These are phyloP conservation scores for Aspergillus versicolor DNA, from an alignment of 2,329 filamentous ascomycete species.

Conservation along the genomic window DNA sequence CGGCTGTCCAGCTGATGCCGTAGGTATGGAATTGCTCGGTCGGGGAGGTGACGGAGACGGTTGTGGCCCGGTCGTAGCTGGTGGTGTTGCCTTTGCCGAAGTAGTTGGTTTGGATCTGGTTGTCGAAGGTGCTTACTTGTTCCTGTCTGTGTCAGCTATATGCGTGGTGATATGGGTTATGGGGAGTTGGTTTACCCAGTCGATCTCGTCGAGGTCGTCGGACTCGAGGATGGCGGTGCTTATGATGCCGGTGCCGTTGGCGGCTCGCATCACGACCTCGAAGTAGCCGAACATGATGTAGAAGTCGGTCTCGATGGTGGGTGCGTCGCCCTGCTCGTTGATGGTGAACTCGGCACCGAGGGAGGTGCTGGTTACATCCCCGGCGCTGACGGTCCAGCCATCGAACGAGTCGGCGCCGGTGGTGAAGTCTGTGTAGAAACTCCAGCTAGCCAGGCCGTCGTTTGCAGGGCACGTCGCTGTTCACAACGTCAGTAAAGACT, in stretches of 20 bases:
- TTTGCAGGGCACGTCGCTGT: slow-evolving; percentile 63
- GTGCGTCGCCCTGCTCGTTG: slow-evolving; percentile 72
- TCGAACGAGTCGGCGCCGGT: slow-evolving; percentile 58
- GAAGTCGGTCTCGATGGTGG: slow-evolving; percentile 82
- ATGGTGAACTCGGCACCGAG: slow-evolving; percentile 83
- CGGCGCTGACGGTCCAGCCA: slow-evolving; percentile 66
- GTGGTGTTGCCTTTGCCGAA: slow-evolving; percentile 86
- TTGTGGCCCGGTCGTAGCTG: slow-evolving; percentile 79
- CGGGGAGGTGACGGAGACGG: slow-evolving; percentile 65
- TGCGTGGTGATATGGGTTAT: no score
- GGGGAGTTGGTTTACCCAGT: slow-evolving; percentile 62
- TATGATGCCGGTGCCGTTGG: slow-evolving; percentile 88
- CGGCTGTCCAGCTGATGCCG: slow-evolving; percentile 63
- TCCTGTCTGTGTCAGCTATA: slow-evolving; percentile 24
- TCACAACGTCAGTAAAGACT: background rate
- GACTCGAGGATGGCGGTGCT: slow-evolving; percentile 88
- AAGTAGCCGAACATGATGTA: slow-evolving; percentile 98
- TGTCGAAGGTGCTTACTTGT: slow-evolving; percentile 33
- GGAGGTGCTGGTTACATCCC: slow-evolving; percentile 60
- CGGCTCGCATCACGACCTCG: slow-evolving; percentile 79
- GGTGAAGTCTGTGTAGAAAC: slow-evolving; percentile 39
- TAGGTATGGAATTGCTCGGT: slow-evolving; percentile 47
- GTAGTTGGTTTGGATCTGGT: slow-evolving; percentile 75
- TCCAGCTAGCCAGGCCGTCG: slow-evolving; percentile 59
- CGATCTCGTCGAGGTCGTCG: slow-evolving; percentile 90